A percentile compares a stretch with the other conserved stretches of the same genome.
These are phyloP conservation scores for Penicillium daleae DNA, from an alignment of 495 filamentous ascomycete genomes.

Conservation along the genomic window DNA sequence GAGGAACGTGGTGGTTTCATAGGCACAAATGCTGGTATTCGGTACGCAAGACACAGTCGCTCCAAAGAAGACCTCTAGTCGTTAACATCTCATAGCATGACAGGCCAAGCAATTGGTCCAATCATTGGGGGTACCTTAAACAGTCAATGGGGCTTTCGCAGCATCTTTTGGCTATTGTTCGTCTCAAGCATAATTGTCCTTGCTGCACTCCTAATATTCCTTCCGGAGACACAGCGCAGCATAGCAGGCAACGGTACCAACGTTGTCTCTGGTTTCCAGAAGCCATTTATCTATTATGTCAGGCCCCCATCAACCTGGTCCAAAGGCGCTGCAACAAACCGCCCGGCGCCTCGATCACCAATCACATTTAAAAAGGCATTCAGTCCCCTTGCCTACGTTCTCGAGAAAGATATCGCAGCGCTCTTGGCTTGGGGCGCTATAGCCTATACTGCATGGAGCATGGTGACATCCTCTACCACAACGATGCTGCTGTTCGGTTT, in stretches of 20 bases:
- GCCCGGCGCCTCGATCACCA: not conserved
- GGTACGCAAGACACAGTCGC: not conserved
- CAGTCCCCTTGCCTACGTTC: not conserved
- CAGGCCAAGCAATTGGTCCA: constrained; percentile 8
- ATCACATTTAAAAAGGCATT: constrained; percentile 2
- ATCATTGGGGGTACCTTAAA: constrained; percentile 7
- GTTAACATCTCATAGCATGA: constrained; percentile 7
- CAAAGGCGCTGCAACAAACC: not conserved
- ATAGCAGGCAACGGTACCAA: constrained; percentile 9
- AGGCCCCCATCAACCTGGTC: not conserved
- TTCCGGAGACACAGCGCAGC: constrained; percentile 9
- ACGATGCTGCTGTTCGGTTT: constrained; percentile 10
- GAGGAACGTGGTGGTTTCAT: constrained; percentile 9
- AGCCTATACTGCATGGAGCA: constrained; percentile 11
- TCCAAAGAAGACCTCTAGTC: not conserved
- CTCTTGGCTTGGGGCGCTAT: constrained; percentile 8
- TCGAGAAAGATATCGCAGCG: constrained; percentile 7
- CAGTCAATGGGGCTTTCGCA: constrained; percentile 7
- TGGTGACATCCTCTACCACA: constrained; percentile 12
- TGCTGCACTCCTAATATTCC: constrained; percentile 6
- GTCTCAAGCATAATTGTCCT: not conserved
- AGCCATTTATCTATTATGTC: constrained; percentile 9
- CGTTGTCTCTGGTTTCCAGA: constrained; percentile 1
- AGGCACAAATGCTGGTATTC: constrained; percentile 7
- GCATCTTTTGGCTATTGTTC: constrained; percentile 10